Base-by-base conservation (phyloP, 331 rosid genomes). In the Dryas integrifolia region DNA sequence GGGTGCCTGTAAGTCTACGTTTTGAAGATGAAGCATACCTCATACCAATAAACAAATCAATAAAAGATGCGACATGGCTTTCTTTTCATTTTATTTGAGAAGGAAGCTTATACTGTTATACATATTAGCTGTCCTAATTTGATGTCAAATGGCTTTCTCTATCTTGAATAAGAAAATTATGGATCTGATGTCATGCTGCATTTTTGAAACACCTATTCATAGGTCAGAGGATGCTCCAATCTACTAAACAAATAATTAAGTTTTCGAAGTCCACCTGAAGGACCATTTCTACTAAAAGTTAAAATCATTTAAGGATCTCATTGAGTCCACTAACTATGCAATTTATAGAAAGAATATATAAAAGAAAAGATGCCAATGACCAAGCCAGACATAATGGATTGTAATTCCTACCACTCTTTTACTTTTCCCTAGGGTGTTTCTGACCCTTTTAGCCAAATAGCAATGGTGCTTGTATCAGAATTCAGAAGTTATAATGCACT, bases 1-100 rank as follows among this genome's bases (percentile, higher is more conserved):
- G n/a, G 9, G 67, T 65, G 47, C 65, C 66, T 18, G 51, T 45
- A 35, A 75, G 50, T 59, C 67, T 76, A 79, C 67, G 67, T 69
- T 58, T 73, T 0, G 21, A 47, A 24, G 65, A 46, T 46, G 59
- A 71, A 35, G 57, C 57, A 44, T 9, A 71, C 58, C 16, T 11
- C 76, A 56, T 24, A 70, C 74, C 74, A 12, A 70, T 43, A 55
- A 56, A 16, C 26, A 21, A 56, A 11, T 9, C 4, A 70, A 58
- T 55, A 26, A 55, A 57, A 44, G 75, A 44, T 14, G 56, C 3
- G 35, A 57, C 56, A 9, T 18, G 46, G 12, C 56, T 58, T 24
- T 58, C 30, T 13, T 2, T 53, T 9, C 0, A 2, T 51, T 18
- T 26, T 58, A 5, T 13, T 10, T 6, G 45, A 6, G 72, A 52